Percentiles rank a stretch among this genome's conserved stretches.
phyloP scores from a whole-genome alignment of 805 yeast genomes.

The Wickerhamomyces canadensis region DNA sequence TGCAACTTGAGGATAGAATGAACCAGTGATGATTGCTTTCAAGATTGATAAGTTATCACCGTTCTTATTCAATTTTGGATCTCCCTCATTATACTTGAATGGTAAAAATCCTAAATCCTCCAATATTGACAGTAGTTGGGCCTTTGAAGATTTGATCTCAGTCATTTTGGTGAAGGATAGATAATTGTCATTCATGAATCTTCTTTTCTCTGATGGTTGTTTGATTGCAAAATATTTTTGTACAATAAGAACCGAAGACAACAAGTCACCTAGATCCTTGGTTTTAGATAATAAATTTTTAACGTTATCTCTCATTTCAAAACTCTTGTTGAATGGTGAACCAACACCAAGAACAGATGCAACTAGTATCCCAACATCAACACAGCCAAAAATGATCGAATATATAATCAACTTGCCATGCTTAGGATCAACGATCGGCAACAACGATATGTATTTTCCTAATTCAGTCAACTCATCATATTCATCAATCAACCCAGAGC shows the following conservation, averaged over 20 bases:
- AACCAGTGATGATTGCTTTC: conserved; percentile 68
- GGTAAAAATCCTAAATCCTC: conserved; percentile 78
- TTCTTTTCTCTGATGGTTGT: conserved; percentile 26
- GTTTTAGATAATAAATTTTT: conserved; percentile 35
- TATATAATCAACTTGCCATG: conserved; percentile 78
- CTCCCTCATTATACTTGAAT: conserved; percentile 34
- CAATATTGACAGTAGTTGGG: conserved; percentile 65
- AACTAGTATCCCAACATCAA: conserved; percentile 72
- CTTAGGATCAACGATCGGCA: conserved; percentile 79
- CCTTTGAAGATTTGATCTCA: conserved; percentile 66
- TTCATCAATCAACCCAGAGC: conserved; percentile 65
- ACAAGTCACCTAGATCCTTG: conserved; percentile 65
- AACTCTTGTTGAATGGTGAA: conserved; percentile 60
- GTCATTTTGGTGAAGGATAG: conserved; percentile 60
- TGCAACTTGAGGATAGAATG: conserved; percentile 79
- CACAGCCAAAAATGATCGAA: conserved; percentile 78
- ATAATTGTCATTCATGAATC: conserved; percentile 49
- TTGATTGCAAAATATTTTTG: conserved; percentile 39
- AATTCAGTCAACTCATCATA: conserved; percentile 57
- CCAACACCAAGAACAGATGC: conserved; percentile 75
- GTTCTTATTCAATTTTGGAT: conserved; percentile 45
- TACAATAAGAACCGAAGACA: conserved; percentile 59
- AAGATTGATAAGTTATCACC: conserved; percentile 44
- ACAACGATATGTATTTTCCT: conserved; percentile 71
- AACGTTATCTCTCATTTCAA: conserved; percentile 60